phyloP scores from a whole-genome alignment of 805 yeast genomes.

The Nakazawaea wyomingensis region DNA sequence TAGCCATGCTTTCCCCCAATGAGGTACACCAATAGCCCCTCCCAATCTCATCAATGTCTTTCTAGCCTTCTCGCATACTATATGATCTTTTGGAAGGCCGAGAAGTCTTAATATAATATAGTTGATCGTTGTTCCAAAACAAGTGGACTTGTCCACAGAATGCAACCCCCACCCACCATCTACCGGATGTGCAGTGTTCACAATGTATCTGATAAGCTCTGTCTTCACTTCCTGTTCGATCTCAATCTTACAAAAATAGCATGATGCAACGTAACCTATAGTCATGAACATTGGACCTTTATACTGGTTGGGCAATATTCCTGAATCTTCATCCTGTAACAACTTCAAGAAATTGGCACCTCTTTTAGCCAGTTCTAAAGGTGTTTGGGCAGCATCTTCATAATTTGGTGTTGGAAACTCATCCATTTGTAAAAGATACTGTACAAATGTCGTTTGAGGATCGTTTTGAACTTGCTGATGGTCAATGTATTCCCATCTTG shows the following conservation, averaged over 20 bases:
- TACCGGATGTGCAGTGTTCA: conserved; percentile 92
- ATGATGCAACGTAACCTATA: conserved; percentile 76
- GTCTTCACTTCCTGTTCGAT: conserved; percentile 60
- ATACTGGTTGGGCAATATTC: conserved; percentile 86
- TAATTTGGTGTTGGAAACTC: conserved; percentile 28
- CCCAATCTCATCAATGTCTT: conserved; percentile 66
- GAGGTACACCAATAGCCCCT: conserved; percentile 88
- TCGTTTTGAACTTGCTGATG: conserved; percentile 32
- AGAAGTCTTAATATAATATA: conserved; percentile 76
- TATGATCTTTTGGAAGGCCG: conserved; percentile 71
- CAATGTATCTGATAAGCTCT: conserved; percentile 80
- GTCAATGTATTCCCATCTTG: conserved; percentile 69
- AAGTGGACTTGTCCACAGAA: conserved; percentile 86
- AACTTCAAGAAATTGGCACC: conserved; percentile 66
- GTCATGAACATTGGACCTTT: conserved; percentile 98
- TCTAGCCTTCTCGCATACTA: conserved; percentile 74
- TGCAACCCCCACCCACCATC: conserved; percentile 99
- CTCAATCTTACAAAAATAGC: conserved; percentile 61
- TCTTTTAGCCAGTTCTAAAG: conserved; percentile 60
- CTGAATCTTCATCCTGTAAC: conserved; percentile 74
- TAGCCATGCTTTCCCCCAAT: conserved; percentile 97
- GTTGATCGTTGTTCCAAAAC: conserved; percentile 88
- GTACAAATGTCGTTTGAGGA: conserved; percentile 51
- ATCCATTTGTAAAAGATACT: conserved; percentile 45
- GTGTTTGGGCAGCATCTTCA: conserved; percentile 26